Evolutionary conservation across 768 basidiomycete species (phyloP), one percentile per base, ranked within the genome.

Genomic region (Tephrocybe sp.): DNA sequence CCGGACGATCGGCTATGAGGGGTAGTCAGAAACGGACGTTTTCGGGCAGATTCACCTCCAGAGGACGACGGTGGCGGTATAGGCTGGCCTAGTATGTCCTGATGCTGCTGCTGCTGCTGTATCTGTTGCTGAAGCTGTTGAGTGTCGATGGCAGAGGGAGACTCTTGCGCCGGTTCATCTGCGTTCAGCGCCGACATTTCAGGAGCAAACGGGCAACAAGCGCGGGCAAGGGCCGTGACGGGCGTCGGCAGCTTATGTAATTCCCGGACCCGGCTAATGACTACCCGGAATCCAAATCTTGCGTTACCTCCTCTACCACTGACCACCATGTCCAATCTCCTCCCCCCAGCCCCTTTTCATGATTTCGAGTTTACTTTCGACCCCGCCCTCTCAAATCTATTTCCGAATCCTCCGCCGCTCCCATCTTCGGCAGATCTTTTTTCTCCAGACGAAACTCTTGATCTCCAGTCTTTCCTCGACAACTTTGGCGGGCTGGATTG

Each of bases 391-490:
- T 74, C 78, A 8, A 69, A 67, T 41, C 51, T 86, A n/a, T 87
- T 87, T 54, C 82, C 85, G 0, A 72, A 77, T 11, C 80, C 83
- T 0, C 77, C 79, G 0, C 80, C 86, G 0, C 64, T 88, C 0
- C 86, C 87, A 0, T 71, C 87, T 0, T 87, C 88, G 6, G 82
- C 86, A 21, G 87, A 87, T 63, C 82, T 92, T 56, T 88, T 92
- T 66, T 87, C 89, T 8, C 74, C 81, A 0, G 77, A 84, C 53
- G 90, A 92, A 68, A 87, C 87, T 5, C 86, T 83, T 0, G 83
- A 89, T 66, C 73, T 92, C 45, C 76, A 91, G 52, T 84, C 86
- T 48, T 92, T 92, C 64, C 80, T 92, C 64, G 89, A 92, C 68
- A 85, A 84, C 66, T 89, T 91, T 60, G 78, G 74, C 59, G 84